phyloP scores from a whole-genome alignment of 2,329 filamentous ascomycete genomes.

The Orbilia ellipsospora region DNA sequence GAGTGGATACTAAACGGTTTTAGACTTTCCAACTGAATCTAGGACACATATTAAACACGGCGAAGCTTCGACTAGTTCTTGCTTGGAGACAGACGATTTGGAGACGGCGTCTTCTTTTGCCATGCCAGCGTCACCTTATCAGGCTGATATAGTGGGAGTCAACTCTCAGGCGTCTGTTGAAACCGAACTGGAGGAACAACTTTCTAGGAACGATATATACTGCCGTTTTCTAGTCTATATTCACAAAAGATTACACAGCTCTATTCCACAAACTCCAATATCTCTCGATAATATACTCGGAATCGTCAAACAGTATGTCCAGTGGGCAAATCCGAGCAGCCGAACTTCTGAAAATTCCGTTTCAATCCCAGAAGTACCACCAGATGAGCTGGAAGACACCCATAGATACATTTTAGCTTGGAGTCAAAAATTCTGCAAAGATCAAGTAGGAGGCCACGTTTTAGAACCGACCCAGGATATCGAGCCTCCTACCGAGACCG shows the following conservation, averaged over 20 bases:
- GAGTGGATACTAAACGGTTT: too few species aligned
- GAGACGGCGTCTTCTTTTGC: too few species aligned
- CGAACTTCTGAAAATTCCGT: not conserved
- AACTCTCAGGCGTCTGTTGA: too few species aligned
- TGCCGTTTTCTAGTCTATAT: slow-evolving; percentile 29
- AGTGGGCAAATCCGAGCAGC: slow-evolving; percentile 15
- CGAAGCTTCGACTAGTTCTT: too few species aligned
- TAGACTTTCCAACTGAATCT: too few species aligned
- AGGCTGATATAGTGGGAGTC: too few species aligned
- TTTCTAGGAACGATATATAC: not conserved
- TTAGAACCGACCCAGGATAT: not conserved
- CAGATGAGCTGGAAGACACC: slow-evolving; percentile 6
- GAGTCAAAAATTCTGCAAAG: slow-evolving; percentile 1
- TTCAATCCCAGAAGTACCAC: slow-evolving; percentile 7
- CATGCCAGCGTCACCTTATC: too few species aligned
- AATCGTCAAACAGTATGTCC: slow-evolving; percentile 10
- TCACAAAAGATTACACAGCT: not conserved
- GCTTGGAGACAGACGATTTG: too few species aligned
- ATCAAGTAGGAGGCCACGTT: not conserved
- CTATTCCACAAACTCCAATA: not conserved
- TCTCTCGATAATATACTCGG: not conserved
- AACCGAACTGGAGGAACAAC: too few species aligned
- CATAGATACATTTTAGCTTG: slow-evolving; percentile 12
- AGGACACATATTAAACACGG: too few species aligned
- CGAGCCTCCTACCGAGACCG: slow-evolving; percentile 1